Evolutionary conservation across 805 yeast genomes (phyloP), one percentile per base, ranked within the genome.

Genomic region (Saccharomycopsis oosterbeekiorum): DNA sequence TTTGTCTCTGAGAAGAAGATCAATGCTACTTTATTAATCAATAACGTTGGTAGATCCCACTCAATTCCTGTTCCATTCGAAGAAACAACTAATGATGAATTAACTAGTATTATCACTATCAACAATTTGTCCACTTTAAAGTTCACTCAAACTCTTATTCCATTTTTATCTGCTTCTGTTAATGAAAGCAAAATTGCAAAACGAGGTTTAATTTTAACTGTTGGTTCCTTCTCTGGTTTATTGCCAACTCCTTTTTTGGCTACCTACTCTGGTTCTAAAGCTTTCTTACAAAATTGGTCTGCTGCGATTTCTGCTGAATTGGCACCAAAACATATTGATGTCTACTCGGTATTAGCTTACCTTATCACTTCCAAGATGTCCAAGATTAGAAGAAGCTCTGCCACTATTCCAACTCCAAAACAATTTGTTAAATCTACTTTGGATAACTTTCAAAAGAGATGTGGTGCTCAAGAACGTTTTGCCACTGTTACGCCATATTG

Each of bases 201-300:
- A 62, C 80, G 82, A 65, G 97, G 96, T 47, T 80, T 94, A 68
- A 82, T 94, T 63, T 78, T 94, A 67, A 91, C 94, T 37, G 89
- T 94, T 97, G 97, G 98, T 55, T 93, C 98, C 3, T 93, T 94
- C 70, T 96, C 97, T 59, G 99, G 98, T 2, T 79, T 92, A 67
- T 78, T 89, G 56, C 98, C 99, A 60, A 86, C 97, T 12, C 98
- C 99, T 24, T 80, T 84, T 67, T 80, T 94, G 68, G 96, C 98
- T 19, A 88, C 92, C 11, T 94, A 94, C 76, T 88, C 97, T 19
- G 99, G 99, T 26, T 90, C 97, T 56, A 94, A 94, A 77, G 90
- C 96, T 6, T 94, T 94, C 73, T 79, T 94, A 71, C 97, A 94
- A 76, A 83, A 84, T 62, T 94, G 99, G 98, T 88, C 94, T 57